Evolutionary conservation across 2,329 filamentous ascomycete genomes (phyloP).

Genomic region (Talaromyces sp.): DNA sequence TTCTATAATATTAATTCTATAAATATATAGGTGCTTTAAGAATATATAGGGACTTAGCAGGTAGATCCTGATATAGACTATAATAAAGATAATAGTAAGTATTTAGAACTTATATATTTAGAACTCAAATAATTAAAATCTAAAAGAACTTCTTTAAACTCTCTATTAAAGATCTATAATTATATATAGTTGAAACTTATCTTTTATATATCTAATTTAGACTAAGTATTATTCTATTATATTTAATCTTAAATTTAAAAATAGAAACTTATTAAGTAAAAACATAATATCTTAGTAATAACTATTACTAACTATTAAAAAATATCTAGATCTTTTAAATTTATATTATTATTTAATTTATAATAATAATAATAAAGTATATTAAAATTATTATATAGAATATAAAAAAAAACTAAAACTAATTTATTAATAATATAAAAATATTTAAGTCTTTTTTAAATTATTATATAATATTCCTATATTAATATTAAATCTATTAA

Average conservation of each 20-base stretch:
- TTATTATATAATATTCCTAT: conserved; percentile 26
- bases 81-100: not conserved
- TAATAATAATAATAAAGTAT: conserved; percentile 24
- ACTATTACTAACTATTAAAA: conserved; percentile 12
- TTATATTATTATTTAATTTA: conserved; percentile 19
- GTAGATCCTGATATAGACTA: not conserved
- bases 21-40: conserved; percentile 13
- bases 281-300: conserved; percentile 16
- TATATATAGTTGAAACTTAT: conserved; percentile 17
- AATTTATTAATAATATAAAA: conserved; percentile 22
- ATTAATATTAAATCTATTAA: conserved; percentile 17
- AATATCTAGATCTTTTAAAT: conserved; percentile 5
- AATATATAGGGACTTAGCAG: not conserved
- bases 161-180: conserved; percentile 16
- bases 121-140: conserved; percentile 14
- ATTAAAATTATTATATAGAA: conserved; percentile 17
- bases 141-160: conserved; percentile 14
- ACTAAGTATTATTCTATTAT: conserved; percentile 16
- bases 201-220: conserved; percentile 16
- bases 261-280: conserved; percentile 12
- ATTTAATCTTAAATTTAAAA: conserved; percentile 16
- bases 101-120: not conserved
- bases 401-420: conserved; percentile 13
- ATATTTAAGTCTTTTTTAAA: conserved; percentile 22
- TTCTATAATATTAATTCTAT: not conserved